Conservation (phyloP, 179 eudicot genomes). For the Spergularia azorica region DNA sequence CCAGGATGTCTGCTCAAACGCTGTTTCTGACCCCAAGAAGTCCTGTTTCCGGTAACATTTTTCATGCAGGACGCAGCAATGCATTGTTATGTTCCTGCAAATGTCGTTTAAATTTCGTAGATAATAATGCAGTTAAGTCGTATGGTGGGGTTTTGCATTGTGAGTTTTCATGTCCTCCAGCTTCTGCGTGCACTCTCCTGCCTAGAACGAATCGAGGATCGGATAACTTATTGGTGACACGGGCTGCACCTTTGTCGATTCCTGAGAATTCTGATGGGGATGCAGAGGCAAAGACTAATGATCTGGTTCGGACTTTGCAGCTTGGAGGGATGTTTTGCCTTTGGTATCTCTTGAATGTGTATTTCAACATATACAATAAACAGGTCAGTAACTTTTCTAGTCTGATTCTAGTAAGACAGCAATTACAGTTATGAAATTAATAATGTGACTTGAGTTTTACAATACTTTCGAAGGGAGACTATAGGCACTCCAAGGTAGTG, state of each 20-base stretch:
- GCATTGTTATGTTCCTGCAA: neutral
- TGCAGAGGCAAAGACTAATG: conserved; percentile 2
- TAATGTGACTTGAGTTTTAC: too few species aligned
- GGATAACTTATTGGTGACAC: conserved; percentile 5
- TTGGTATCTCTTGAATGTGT: conserved; percentile 39
- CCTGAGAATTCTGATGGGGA: conserved; percentile 32
- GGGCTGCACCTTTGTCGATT: conserved; percentile 30
- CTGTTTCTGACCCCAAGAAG: conserved; percentile 28
- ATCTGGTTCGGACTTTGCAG: conserved; percentile 20
- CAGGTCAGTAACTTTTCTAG: conserved; percentile 21
- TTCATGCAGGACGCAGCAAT: conserved; percentile 10
- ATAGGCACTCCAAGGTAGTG: too few species aligned
- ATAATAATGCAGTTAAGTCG: neutral
- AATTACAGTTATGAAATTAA: too few species aligned
- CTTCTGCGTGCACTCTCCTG: neutral
- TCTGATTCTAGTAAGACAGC: neutral
- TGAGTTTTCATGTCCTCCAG: conserved; percentile 7
- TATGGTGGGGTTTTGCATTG: conserved; percentile 3
- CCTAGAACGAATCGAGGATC: conserved; percentile 11
- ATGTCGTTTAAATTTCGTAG: neutral
- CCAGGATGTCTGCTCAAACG: conserved; percentile 26
- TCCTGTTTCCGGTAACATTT: conserved; percentile 2
- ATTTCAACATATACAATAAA: conserved; percentile 40
- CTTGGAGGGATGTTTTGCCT: conserved; percentile 38
- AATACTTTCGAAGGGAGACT: too few species aligned